Evolutionary conservation across 805 yeast species (phyloP).

Genomic region (Kuraishia borneana): DNA sequence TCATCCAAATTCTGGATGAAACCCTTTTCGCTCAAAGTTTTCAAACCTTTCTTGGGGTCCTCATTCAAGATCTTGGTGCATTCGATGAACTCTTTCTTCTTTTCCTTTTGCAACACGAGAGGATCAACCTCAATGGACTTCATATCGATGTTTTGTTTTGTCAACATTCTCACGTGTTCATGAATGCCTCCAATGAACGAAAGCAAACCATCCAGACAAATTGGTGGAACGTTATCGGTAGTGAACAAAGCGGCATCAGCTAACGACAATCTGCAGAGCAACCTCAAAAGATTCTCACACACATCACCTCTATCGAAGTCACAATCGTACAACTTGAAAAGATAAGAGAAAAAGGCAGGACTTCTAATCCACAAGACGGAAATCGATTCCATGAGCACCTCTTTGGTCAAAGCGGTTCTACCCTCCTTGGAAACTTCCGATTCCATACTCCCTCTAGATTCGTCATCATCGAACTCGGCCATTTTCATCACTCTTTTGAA

Average conservation of each 20-base stretch:
- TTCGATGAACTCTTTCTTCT: conserved; percentile 65
- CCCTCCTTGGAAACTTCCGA: background rate
- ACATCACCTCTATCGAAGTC: conserved; percentile 80
- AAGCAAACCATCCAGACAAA: conserved; percentile 81
- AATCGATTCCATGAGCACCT: conserved; percentile 72
- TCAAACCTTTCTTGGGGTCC: conserved; percentile 68
- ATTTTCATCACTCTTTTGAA: conserved; percentile 18
- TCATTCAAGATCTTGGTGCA: conserved; percentile 71
- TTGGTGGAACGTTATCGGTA: conserved; percentile 84
- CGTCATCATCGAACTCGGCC: conserved; percentile 11
- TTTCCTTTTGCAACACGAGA: conserved; percentile 29
- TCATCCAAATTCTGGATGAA: conserved; percentile 44
- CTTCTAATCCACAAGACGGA: conserved; percentile 76
- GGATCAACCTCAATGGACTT: conserved; percentile 8
- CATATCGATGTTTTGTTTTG: conserved; percentile 12
- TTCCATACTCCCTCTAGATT: conserved; percentile 7
- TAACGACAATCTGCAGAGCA: conserved; percentile 65
- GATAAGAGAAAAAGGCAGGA: conserved; percentile 62
- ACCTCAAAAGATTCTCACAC: conserved; percentile 52
- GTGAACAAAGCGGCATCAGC: conserved; percentile 78
- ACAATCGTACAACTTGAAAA: conserved; percentile 83
- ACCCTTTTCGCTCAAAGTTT: conserved; percentile 48
- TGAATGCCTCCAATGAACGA: conserved; percentile 56
- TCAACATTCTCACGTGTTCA: conserved; percentile 30
- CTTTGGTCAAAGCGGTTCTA: conserved; percentile 40